A percentile compares a stretch with the other conserved stretches of the same genome.
These are phyloP conservation scores for Teratosphaeria nubilosa DNA, from an alignment of 2,329 filamentous ascomycete genomes.

Conservation along the genomic window DNA sequence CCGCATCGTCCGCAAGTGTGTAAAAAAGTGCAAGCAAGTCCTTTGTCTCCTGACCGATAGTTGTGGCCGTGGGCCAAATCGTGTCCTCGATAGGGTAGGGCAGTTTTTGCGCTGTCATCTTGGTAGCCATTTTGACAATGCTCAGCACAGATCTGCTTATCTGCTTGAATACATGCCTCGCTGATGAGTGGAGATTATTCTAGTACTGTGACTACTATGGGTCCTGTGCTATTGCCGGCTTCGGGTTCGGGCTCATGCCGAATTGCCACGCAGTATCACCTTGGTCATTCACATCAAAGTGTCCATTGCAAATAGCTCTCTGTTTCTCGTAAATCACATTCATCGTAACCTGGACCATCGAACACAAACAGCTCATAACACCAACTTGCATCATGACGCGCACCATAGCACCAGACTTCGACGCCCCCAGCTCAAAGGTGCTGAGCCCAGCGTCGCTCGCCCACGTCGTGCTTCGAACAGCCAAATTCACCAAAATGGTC, in stretches of 20 bases:
- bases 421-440: slow-evolving; percentile 5
- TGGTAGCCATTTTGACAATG: too few relatives aligned
- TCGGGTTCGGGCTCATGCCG: too few relatives aligned
- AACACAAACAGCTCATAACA: not conserved
- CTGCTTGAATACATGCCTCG: too few relatives aligned
- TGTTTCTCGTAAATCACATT: not conserved
- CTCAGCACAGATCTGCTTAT: too few relatives aligned
- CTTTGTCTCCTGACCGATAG: not conserved
- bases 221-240: too few relatives aligned
- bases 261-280: not conserved
- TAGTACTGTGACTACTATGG: too few relatives aligned
- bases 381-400: not conserved
- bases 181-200: too few relatives aligned
- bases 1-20: not conserved
- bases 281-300: too few relatives aligned
- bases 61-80: too few relatives aligned
- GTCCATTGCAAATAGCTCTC: not conserved
- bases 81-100: too few relatives aligned
- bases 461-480: slow-evolving; percentile 19
- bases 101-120: too few relatives aligned
- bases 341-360: not conserved
- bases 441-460: slow-evolving; percentile 12
- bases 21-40: not conserved
- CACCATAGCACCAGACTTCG: not conserved
- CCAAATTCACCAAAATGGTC: slow-evolving; percentile 13